Conservation (phyloP, 768 basidiomycete genomes). For the Xerocomus brunneocitrinus region DNA sequence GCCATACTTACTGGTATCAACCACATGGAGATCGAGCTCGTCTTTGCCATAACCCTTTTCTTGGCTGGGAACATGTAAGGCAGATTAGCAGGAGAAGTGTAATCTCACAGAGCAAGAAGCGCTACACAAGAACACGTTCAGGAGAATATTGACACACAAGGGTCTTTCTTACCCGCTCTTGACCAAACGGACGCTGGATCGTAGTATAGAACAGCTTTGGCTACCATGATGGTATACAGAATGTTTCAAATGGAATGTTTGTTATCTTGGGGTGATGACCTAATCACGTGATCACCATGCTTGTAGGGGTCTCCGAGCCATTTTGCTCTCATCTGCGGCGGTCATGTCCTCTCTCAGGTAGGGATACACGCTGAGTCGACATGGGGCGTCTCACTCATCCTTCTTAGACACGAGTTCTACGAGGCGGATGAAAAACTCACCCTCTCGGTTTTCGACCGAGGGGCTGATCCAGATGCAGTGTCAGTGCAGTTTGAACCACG, state of each 20-base stretch:
- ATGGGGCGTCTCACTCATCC: not conserved
- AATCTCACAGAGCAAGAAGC: constrained; percentile 52
- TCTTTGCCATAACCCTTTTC: constrained; percentile 85
- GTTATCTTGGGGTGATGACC: too few relatives aligned
- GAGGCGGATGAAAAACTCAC: constrained; percentile 75
- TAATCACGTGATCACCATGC: constrained; percentile 21
- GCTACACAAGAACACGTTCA: constrained; percentile 29
- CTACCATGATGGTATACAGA: constrained; percentile 27
- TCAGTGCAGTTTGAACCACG: constrained; percentile 60
- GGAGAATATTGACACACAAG: not conserved
- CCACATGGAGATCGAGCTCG: constrained; percentile 65
- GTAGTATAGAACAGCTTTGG: constrained; percentile 83
- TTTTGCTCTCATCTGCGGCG: not conserved
- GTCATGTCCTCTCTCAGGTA: constrained; percentile 30
- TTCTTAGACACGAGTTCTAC: constrained; percentile 75
- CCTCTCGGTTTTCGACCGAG: constrained; percentile 74
- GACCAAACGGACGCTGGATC: constrained; percentile 59
- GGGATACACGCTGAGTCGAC: not conserved
- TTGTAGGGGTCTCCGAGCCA: constrained; percentile 23
- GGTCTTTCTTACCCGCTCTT: constrained; percentile 46
- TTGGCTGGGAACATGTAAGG: constrained; percentile 28
- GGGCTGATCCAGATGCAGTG: constrained; percentile 62
- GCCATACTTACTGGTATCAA: constrained; percentile 51
- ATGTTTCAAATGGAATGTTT: not conserved
- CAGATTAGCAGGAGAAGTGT: not conserved